Evolutionary conservation across 805 yeast species (phyloP).

Genomic region (Zygotorulaspora sp.): DNA sequence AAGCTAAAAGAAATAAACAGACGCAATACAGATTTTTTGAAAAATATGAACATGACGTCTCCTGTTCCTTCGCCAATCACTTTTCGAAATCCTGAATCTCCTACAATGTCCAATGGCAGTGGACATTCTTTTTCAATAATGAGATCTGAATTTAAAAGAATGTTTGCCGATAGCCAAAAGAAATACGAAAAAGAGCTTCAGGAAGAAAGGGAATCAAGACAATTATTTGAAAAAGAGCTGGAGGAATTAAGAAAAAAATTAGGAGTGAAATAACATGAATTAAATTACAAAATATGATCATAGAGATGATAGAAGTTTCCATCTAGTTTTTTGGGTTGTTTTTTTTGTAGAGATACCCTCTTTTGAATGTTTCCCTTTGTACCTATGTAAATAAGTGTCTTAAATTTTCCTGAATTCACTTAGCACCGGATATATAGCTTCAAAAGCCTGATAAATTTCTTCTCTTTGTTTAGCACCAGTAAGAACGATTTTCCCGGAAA

Average conservation of each 20-base stretch:
- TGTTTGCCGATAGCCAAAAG: constrained; percentile 57
- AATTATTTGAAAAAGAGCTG: constrained; percentile 41
- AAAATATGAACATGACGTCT: constrained; percentile 41
- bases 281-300: constrained; percentile 4
- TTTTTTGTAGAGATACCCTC: too few species aligned
- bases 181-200: constrained; percentile 56
- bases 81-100: constrained; percentile 14
- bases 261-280: constrained; percentile 3
- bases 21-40: constrained; percentile 24
- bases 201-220: constrained; percentile 50
- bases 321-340: too few species aligned
- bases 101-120: constrained; percentile 18
- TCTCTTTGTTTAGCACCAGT: constrained; percentile 99
- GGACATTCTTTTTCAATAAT: constrained; percentile 49
- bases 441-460: constrained; percentile 97
- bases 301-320: too few species aligned
- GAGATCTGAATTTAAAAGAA: constrained; percentile 63
- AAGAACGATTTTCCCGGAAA: constrained; percentile 93
- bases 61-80: constrained; percentile 20
- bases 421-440: constrained; percentile 95
- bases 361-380: too few species aligned
- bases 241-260: constrained; percentile 20
- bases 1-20: constrained; percentile 30
- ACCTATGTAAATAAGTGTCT: not conserved
- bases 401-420: constrained; percentile 87